Evolutionary conservation across 1,284 basidiomycete genomes (phyloP), one percentile per base, ranked within the genome.

Genomic region (Marasmius fiardii): DNA sequence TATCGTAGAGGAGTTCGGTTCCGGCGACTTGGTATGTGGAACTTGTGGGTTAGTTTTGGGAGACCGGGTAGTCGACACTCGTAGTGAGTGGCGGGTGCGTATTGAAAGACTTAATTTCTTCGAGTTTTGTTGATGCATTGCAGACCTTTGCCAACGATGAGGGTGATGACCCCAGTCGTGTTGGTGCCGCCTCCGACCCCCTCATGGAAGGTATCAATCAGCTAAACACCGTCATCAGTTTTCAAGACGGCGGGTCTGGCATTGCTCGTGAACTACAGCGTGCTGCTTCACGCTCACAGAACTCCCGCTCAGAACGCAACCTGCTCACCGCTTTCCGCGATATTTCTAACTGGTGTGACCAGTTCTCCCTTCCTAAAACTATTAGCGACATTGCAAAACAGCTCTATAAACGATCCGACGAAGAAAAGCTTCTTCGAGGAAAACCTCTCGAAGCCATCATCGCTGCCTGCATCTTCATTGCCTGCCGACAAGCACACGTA

Each of bases 121-220:
- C 48, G 61, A 57, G 58, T 56, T 54, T 45, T 54, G 58, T 58
- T 49, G 58, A 57, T 48, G 55, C 53, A 58, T 54, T 63, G 52
- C 81, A 98, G 88, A 99, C 97, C 56, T 99, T 99, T 73, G 97
- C 97, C 63, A 97, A 95, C 65, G 95, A 99, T 71, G 96, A 98
- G 76, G 95, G 96, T 59, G 97, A 99, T 71, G 97, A 99, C 71
- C 96, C 96, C 56, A 99, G 96, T 64, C 97, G 97, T 92, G 97
- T 99, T 62, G 97, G 97, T 76, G 94, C 93, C 54, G 93, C 95
- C 39, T 86, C 88, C 41, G 95, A 98, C 69, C 94, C 95, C 52
- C 77, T 98, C 26, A 81, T 98, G 74, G 95, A 98, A 68, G 93
- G 93, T 49, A 90, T 94, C 64, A 94, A 96, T 69, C 90, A 95